These are phyloP conservation scores for Rhizoctonia solani DNA, from an alignment of 1,284 basidiomycete species.

Conservation along the genomic window DNA sequence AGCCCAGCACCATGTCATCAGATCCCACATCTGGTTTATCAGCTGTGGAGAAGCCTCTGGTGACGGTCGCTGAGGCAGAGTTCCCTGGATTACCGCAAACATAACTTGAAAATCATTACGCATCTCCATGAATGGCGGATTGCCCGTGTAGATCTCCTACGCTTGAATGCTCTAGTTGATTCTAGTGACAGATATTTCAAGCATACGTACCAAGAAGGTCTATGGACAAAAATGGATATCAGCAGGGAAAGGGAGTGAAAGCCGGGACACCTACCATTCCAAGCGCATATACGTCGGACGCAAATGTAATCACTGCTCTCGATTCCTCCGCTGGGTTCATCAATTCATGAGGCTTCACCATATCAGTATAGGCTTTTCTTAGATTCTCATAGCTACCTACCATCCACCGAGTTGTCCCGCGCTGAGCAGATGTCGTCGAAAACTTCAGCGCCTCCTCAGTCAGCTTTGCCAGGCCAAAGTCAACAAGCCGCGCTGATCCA, in stretches of 20 bases:
- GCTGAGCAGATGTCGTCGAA: neutral
- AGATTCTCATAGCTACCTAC: neutral
- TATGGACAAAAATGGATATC: neutral
- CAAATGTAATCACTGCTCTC: neutral
- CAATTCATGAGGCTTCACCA: slow-evolving; percentile 1
- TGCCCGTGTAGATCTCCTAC: slow-evolving; percentile 6
- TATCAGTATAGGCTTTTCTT: neutral
- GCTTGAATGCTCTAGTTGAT: neutral
- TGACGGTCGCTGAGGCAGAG: slow-evolving; percentile 1
- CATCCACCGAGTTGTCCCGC: slow-evolving; percentile 11
- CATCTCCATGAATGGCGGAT: slow-evolving; percentile 12
- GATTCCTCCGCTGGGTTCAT: neutral
- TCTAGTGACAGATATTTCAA: neutral
- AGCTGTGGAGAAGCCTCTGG: slow-evolving; percentile 7
- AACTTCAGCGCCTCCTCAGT: neutral
- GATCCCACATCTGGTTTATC: slow-evolving; percentile 5
- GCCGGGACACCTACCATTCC: slow-evolving; percentile 5
- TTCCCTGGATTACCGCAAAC: slow-evolving; percentile 1
- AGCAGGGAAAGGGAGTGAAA: neutral
- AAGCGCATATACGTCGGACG: slow-evolving; percentile 8
- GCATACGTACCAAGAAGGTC: neutral
- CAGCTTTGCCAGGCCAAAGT: slow-evolving; percentile 18
- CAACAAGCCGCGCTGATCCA: slow-evolving; percentile 2
- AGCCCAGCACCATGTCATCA: slow-evolving; percentile 17
- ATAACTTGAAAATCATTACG: slow-evolving; percentile 22